Conservation (phyloP, 345 rosid species). For the Aquilaria malaccensis region DNA sequence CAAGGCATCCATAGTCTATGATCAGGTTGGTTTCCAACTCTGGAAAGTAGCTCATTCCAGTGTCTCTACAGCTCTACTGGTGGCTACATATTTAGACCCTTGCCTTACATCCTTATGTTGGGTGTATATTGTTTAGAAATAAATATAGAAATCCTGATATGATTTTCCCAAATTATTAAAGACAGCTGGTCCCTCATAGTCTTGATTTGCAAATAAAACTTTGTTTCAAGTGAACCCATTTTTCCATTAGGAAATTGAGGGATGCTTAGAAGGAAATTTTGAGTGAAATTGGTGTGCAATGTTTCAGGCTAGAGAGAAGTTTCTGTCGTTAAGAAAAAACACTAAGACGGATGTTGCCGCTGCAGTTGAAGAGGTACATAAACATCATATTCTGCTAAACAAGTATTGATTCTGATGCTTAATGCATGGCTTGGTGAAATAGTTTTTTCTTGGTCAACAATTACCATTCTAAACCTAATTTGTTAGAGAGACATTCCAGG, state of each 20-base stretch:
- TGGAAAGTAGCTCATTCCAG: not conserved
- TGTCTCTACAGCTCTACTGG: too few relatives aligned
- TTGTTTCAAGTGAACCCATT: too few relatives aligned
- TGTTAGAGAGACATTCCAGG: conserved; percentile 56
- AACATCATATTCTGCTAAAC: conserved; percentile 5
- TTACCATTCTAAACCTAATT: conserved; percentile 34
- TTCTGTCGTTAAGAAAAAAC: conserved; percentile 70
- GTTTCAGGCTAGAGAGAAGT: conserved; percentile 70
- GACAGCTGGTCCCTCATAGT: too few relatives aligned
- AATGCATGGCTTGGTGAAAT: conserved; percentile 12
- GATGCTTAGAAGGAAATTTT: too few relatives aligned
- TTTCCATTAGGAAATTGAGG: too few relatives aligned
- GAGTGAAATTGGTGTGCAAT: not conserved
- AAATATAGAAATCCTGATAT: too few relatives aligned
- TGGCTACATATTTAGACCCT: too few relatives aligned
- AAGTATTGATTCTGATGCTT: conserved; percentile 1
- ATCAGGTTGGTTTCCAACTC: conserved; percentile 42
- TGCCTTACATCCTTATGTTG: too few relatives aligned
- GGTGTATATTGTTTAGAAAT: too few relatives aligned
- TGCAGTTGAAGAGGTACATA: conserved; percentile 62
- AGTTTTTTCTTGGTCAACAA: conserved; percentile 17
- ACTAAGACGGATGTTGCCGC: conserved; percentile 61
- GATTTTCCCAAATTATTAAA: too few relatives aligned
- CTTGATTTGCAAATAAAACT: too few relatives aligned
- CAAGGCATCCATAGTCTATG: conserved; percentile 58